phyloP scores from a whole-genome alignment of 345 rosid species.

The Raphanus raphanistrum region DNA sequence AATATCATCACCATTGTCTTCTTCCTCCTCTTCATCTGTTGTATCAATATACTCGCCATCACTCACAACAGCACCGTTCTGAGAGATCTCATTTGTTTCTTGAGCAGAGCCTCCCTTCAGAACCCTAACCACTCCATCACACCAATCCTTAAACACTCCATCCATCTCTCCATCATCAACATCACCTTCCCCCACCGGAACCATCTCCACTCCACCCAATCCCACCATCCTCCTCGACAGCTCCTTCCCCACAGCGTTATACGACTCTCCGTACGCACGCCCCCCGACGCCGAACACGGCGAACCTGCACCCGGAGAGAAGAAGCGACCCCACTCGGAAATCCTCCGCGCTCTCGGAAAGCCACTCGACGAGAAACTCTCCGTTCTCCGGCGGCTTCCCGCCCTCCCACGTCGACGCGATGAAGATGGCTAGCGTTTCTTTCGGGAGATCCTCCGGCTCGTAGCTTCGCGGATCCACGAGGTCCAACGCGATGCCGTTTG shows the following conservation, averaged over 20 bases:
- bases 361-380: slow-evolving; percentile 71
- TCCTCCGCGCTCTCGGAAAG: slow-evolving; percentile 81
- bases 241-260: slow-evolving; percentile 75
- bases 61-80: slow-evolving; percentile 39
- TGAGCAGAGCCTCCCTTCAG: slow-evolving; percentile 51
- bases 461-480: slow-evolving; percentile 72
- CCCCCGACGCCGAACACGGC: slow-evolving; percentile 95
- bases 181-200: slow-evolving; percentile 68
- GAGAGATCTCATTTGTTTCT: slow-evolving; percentile 35
- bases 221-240: slow-evolving; percentile 60
- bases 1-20: slow-evolving; percentile 38
- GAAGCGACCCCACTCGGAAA: slow-evolving; percentile 80
- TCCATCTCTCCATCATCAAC: slow-evolving; percentile 73
- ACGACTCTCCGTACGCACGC: slow-evolving; percentile 61
- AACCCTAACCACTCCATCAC: slow-evolving; percentile 50
- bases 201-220: slow-evolving; percentile 72
- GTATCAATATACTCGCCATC: slow-evolving; percentile 46
- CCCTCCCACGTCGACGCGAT: slow-evolving; percentile 92
- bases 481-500: slow-evolving; percentile 53
- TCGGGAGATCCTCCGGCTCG: slow-evolving; percentile 89
- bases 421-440: slow-evolving; percentile 59
- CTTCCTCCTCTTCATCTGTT: slow-evolving; percentile 47
- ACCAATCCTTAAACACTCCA: slow-evolving; percentile 63
- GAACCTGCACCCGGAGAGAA: slow-evolving; percentile 65
- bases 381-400: slow-evolving; percentile 69